A percentile compares a stretch with the other conserved stretches of the same genome.
Conservation (phyloP, 1,284 basidiomycete species). For the Rhodotorula mucilaginosa region DNA sequence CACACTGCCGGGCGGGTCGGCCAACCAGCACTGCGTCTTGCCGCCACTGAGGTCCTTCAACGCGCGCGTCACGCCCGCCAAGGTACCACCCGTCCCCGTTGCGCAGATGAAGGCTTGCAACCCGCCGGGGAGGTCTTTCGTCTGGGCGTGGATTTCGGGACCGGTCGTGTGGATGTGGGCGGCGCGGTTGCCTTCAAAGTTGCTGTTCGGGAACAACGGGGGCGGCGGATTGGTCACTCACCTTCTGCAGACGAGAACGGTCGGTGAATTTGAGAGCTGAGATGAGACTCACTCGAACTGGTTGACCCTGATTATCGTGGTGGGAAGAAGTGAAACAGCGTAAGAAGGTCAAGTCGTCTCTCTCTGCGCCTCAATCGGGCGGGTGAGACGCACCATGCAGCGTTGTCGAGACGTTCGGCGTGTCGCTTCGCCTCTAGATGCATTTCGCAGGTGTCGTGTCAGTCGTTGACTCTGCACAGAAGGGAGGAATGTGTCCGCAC, state of each 20-base stretch:
- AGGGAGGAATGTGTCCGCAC: conserved; percentile 2
- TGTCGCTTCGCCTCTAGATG: conserved; percentile 71
- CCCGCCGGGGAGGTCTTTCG: conserved; percentile 48
- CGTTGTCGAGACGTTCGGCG: conserved; percentile 77
- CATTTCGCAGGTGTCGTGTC: not conserved
- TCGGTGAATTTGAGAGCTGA: not conserved
- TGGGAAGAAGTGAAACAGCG: not conserved
- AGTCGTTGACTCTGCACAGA: not conserved
- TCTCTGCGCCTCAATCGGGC: not conserved
- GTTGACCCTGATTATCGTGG: conserved; percentile 53
- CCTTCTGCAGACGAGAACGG: conserved; percentile 61
- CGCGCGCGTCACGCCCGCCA: conserved; percentile 83
- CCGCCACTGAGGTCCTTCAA: conserved; percentile 81
- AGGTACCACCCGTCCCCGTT: conserved; percentile 92
- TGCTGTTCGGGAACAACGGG: conserved; percentile 17
- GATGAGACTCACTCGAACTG: conserved; percentile 70
- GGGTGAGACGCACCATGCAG: conserved; percentile 62
- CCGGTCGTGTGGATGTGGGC: conserved; percentile 89
- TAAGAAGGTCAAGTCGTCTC: conserved; percentile 55
- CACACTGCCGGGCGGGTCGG: conserved; percentile 94
- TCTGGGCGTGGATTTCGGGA: conserved; percentile 96
- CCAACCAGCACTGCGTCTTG: conserved; percentile 84
- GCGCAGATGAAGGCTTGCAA: conserved; percentile 89
- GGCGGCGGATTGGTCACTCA: not conserved
- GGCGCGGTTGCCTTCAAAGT: conserved; percentile 63